A percentile compares a stretch with the other conserved stretches of the same genome.
Evolutionary conservation across 768 basidiomycete species (phyloP).

Genomic region (Candolleomyces eurysporus): DNA sequence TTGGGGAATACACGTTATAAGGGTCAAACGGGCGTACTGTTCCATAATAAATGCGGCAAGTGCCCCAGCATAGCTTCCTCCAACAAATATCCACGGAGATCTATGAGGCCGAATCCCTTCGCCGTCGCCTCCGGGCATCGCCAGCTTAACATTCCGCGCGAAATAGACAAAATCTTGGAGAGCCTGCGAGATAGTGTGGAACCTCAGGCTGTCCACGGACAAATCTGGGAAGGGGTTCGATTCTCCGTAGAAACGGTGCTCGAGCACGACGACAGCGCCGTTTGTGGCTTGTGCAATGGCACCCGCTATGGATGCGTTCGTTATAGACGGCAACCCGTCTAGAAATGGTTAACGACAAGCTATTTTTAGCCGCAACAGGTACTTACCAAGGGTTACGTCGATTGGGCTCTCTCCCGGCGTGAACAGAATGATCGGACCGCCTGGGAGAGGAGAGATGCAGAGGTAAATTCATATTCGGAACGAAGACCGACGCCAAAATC

Average conservation of each 20-base stretch:
- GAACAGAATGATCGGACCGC: slow-evolving; percentile 56
- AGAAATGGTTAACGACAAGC: too few species aligned
- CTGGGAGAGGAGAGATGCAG: neutral
- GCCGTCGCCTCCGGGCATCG: slow-evolving; percentile 57
- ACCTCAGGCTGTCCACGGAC: slow-evolving; percentile 48
- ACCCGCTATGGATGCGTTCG: slow-evolving; percentile 63
- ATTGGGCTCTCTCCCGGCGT: slow-evolving; percentile 68
- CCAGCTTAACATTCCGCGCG: slow-evolving; percentile 58
- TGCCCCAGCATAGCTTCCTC: slow-evolving; percentile 49
- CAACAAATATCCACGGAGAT: slow-evolving; percentile 48
- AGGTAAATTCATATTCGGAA: neutral
- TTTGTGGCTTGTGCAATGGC: slow-evolving; percentile 57
- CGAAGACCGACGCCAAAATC: too few species aligned
- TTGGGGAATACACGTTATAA: neutral
- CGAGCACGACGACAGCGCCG: slow-evolving; percentile 59
- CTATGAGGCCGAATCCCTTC: slow-evolving; percentile 53
- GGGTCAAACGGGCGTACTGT: neutral
- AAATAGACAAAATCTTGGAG: slow-evolving; percentile 73
- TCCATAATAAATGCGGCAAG: neutral
- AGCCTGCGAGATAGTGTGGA: slow-evolving; percentile 70
- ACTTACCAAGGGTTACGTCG: slow-evolving; percentile 27
- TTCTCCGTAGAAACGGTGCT: slow-evolving; percentile 73
- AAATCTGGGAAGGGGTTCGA: slow-evolving; percentile 68
- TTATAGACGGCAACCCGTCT: slow-evolving; percentile 14
- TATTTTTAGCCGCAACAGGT: neutral